Base-by-base conservation (phyloP, 352 stramenopile genomes). In the Phytopythium litorale region DNA sequence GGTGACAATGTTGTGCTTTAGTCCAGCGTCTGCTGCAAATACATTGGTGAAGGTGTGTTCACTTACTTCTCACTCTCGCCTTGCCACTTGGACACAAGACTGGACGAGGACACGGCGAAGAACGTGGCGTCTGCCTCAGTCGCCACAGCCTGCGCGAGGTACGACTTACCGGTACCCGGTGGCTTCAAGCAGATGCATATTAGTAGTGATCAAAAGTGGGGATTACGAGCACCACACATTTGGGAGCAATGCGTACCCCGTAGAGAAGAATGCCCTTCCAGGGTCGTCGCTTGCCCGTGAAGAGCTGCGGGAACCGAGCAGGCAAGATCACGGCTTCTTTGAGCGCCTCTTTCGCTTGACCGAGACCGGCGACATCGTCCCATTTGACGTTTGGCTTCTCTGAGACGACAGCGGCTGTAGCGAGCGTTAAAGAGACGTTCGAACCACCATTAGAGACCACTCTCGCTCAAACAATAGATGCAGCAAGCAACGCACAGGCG, bases 241-340 rank as follows among this genome's bases (percentile, higher is more conserved):
- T 9, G 64, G 48, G 60, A 61, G 16, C 21, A 9, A 43, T 62
- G 42, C 92, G 76, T 70, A 98, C 97, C 33, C 97, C 97, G 65
- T 99, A 99, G 0, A 99, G 74, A 52, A 99, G 71, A 73, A 99
- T 99, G 19, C 97, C 96, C 71, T 98, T 97, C 88, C 96, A 98
- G 4, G 95, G 94, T 61, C 83, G 75, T 3, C 84, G 83, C 63
- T 94, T 96, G 3, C 88, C 87, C 13, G 90, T 98, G 74, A 99
- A 99, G 4, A 99, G 79, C 74, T 99, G 96, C 21, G 97, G 97
- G 70, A 99, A 99, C 19, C 87, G 79, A 7, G 87, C 84, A 25
- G 97, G 97, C 37, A 99, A 74, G 61, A 99, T 99, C 11, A 99
- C 96, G n/a, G 96, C 97, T 71, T 99, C 97, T 70, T 99, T 99